phyloP scores from a whole-genome alignment of 805 yeast genomes.

The Nakazawaea populi region DNA sequence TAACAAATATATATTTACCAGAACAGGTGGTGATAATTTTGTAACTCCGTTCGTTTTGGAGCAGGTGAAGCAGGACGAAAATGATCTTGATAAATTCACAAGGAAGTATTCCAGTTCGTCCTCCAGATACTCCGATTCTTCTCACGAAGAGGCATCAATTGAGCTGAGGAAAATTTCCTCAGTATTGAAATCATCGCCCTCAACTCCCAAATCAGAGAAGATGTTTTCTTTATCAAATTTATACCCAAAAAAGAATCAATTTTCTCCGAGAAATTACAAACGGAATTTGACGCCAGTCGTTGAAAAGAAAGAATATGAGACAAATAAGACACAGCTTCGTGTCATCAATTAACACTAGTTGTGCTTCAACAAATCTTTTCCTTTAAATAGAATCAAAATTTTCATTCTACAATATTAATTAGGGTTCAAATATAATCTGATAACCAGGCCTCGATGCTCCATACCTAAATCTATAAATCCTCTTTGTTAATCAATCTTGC shows the following conservation, averaged over 20 bases:
- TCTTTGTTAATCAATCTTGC: conserved; percentile 26
- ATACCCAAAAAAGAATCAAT: conserved; percentile 4
- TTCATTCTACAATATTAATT: not conserved
- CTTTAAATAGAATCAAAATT: too few species aligned
- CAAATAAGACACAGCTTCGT: not conserved
- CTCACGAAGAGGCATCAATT: too few species aligned
- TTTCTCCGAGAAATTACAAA: conserved; percentile 1
- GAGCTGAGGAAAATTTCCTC: too few species aligned
- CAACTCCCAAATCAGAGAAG: not conserved
- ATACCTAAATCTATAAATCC: not conserved
- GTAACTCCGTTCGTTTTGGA: not conserved
- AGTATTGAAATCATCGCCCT: too few species aligned
- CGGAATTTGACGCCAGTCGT: conserved; percentile 7
- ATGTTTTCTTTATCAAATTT: not conserved
- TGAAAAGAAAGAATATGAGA: conserved; percentile 5
- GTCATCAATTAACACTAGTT: not conserved
- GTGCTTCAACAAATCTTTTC: too few species aligned
- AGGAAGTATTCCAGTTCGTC: conserved; percentile 7
- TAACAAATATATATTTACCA: conserved; percentile 2
- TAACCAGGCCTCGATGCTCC: too few species aligned
- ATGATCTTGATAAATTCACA: conserved; percentile 6
- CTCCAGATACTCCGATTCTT: not conserved
- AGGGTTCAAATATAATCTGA: too few species aligned
- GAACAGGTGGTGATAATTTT: conserved; percentile 8
- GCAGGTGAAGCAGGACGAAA: conserved; percentile 4